A percentile compares a stretch with the other conserved stretches of the same genome.
Evolutionary conservation across 1,139 yeast genomes (phyloP).

Genomic region (Scheffersomyces illinoinensis): DNA sequence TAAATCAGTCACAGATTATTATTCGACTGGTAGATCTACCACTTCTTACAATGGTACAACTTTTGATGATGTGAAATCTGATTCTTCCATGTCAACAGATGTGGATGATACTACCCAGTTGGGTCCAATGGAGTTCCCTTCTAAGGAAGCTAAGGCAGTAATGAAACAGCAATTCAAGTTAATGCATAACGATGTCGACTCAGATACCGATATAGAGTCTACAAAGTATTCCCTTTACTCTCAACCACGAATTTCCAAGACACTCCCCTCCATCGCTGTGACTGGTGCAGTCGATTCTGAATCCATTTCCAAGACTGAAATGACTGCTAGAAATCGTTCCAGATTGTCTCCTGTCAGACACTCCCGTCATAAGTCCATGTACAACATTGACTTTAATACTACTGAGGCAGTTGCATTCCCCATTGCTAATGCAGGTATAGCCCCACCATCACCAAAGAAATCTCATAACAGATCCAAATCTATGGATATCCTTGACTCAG

Average conservation of each 20-base stretch:
- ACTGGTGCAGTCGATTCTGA: background rate
- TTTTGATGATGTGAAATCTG: conserved; percentile 29
- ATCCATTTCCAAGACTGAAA: background rate
- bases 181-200: conserved; percentile 24
- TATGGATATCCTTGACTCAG: conserved; percentile 4
- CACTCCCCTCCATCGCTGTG: background rate
- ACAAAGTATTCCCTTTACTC: conserved; percentile 15
- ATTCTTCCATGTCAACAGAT: conserved; percentile 13
- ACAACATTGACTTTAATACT: conserved; percentile 30
- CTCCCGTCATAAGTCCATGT: conserved; percentile 42
- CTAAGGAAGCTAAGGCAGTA: conserved; percentile 31
- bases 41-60: conserved; percentile 29
- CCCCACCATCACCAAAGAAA: background rate
- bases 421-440: background rate
- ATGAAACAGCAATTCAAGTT: conserved; percentile 28
- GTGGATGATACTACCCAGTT: conserved; percentile 13
- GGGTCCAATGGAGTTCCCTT: conserved; percentile 39
- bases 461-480: conserved; percentile 16
- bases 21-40: conserved; percentile 20
- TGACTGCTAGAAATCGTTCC: conserved; percentile 1
- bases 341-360: conserved; percentile 33
- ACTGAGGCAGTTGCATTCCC: background rate
- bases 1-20: conserved; percentile 19
- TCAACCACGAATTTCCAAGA: background rate
- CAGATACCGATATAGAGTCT: conserved; percentile 32